Base-by-base conservation (phyloP, 805 yeast genomes). In the Nakazawaea molendinolei region DNA sequence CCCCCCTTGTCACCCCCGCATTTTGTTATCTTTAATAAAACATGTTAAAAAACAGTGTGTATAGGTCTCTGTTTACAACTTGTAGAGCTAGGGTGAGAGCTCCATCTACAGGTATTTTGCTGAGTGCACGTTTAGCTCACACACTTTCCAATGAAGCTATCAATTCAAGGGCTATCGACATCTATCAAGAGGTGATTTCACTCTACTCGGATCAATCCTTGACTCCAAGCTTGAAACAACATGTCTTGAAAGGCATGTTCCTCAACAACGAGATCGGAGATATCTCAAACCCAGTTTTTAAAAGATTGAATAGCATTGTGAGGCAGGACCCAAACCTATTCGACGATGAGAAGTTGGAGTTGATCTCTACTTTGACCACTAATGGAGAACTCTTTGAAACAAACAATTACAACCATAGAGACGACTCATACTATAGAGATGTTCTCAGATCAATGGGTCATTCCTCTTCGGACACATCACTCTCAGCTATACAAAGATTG, bases 241-340 rank as follows among this genome's bases (percentile, higher is more conserved):
- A 24, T 4, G 10, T 29, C 10, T 21, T 38, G 13, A 28, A 25
- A 17, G 37, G 34, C 7, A 28, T 38, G 34, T 38, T 38, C 21
- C 13, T 32, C 5, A 58, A 33, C 33, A 63, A 49, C 20, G 59
- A 51, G 3, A 53, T 19, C 5, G 61, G 50, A 4, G 68, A 61
- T 14, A 69, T 69, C 6, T 48, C 36, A 13, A 64, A 50, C 1
- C 70, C 69, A 13, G 49, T 39, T 15, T 63, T 39, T 16, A 63
- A 20, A 30, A 58, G 61, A 15, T 63, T 60, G 31, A 65, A 63
- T 40, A 51, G 63, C 16, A 64, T 43, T 31, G 59, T 60, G 44
- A 64, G 71, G 37, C 53, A 59, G 15, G 65, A 60, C 22, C 69
- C 67, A 51, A 65, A 65, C 5, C 61, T 56, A 2, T 8, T 23